Evolutionary conservation across 2,329 filamentous ascomycete species (phyloP).

Genomic region (Penicillium sumatraense): DNA sequence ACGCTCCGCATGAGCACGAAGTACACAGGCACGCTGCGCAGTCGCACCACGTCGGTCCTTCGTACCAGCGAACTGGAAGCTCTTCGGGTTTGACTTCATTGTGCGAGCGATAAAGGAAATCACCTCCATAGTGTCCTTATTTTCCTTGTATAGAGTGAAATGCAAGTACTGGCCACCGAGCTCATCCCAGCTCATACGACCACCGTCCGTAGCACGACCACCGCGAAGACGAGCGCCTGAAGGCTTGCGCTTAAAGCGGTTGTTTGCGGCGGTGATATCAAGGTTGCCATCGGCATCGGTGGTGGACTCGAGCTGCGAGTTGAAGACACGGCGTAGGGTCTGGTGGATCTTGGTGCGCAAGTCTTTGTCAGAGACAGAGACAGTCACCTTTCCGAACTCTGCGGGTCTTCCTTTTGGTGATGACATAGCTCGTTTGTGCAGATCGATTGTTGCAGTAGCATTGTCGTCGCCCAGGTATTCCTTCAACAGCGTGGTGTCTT

Average conservation of each 20-base stretch:
- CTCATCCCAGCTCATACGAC: slow-evolving; percentile 64
- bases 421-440: slow-evolving; percentile 60
- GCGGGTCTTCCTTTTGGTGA: slow-evolving; percentile 61
- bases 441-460: slow-evolving; percentile 55
- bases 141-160: slow-evolving; percentile 94
- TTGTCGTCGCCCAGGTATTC: slow-evolving; percentile 57
- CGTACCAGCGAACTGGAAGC: slow-evolving; percentile 82
- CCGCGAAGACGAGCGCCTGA: slow-evolving; percentile 34
- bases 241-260: slow-evolving; percentile 38
- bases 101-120: slow-evolving; percentile 75
- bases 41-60: slow-evolving; percentile 90
- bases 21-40: slow-evolving; percentile 76
- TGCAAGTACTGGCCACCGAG: slow-evolving; percentile 81
- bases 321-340: slow-evolving; percentile 76
- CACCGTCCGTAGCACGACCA: slow-evolving; percentile 31
- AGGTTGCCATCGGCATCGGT: slow-evolving; percentile 74
- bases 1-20: slow-evolving; percentile 63
- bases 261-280: slow-evolving; percentile 55
- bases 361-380: slow-evolving; percentile 63
- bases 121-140: slow-evolving; percentile 94
- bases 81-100: slow-evolving; percentile 69
- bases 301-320: slow-evolving; percentile 74
- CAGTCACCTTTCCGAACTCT: slow-evolving; percentile 60
- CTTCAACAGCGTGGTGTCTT: slow-evolving; percentile 51
- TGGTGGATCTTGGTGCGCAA: slow-evolving; percentile 67